Base-by-base conservation (phyloP, 2,329 filamentous ascomycete genomes). In the Fusarium cyanostomum region DNA sequence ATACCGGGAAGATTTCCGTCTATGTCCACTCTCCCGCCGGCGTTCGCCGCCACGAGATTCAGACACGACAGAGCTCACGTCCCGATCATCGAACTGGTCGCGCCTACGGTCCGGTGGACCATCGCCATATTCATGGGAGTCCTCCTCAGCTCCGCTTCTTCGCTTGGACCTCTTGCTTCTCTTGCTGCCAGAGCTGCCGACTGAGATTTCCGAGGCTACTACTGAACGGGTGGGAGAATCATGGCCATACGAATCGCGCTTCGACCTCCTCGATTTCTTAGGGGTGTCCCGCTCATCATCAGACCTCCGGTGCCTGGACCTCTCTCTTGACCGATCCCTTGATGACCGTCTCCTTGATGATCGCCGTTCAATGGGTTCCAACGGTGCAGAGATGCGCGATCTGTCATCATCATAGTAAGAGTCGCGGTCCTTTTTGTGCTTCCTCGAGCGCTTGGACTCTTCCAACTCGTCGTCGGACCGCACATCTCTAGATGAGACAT, bases 41-140 rank as follows among this genome's bases (percentile, higher is more conserved):
- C 66, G 68, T 31, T 74, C 73, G 13, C 77, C 72, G 13, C 70
- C 67, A 16, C 74, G 74, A 34, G 77, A 75, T 46, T 81, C 81
- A 7, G 84, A 85, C 6, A 82, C 78, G 11, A 83, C 77, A 28
- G 83, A 85, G 58, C 76, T 79, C 16, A 80, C 77, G 35, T 83
- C 81, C n/a, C 78, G 78, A 53, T 82, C 79, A 24, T 81, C 76
- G 52, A 77, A 79, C 2, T 68, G 71, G n/a, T 78, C 77, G 4
- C 72, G 74, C 39, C 71, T 74, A 62, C 74, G 74, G 70, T 81
- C 75, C 28, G 78, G 74, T 26, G 77, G 76, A 49, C 80, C 75
- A 44, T 76, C 73, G 57, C 76, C 73, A 18, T 67, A 50, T 9
- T 70, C 66, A 11, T 68, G 75, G 60, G 66, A 75, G 51, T 73